A percentile compares a stretch with the other conserved stretches of the same genome.
Conservation (phyloP, 306 rosid genomes). For the Astragalus membranaceus region DNA sequence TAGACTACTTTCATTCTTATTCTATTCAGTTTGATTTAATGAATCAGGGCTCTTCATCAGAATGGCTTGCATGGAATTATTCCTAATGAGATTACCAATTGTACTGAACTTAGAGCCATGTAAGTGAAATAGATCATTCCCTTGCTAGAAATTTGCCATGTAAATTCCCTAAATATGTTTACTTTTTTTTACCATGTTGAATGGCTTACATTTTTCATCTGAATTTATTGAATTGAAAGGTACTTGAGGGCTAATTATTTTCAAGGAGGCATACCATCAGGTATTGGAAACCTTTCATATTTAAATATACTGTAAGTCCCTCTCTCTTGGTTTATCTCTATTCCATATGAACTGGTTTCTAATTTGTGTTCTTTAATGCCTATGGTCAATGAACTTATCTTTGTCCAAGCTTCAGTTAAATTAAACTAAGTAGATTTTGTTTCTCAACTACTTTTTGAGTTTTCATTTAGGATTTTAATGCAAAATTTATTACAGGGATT, state of each 20-base stretch:
- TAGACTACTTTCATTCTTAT: not conserved
- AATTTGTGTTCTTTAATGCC: not conserved
- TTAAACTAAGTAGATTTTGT: no score
- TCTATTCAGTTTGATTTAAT: not conserved
- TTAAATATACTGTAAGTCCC: conserved; percentile 76
- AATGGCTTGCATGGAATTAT: conserved; percentile 86
- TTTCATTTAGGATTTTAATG: no score
- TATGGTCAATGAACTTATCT: not conserved
- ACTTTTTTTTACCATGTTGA: not conserved
- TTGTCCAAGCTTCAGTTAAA: no score
- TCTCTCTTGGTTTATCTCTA: not conserved
- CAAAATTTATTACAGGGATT: no score
- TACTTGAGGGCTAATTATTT: conserved; percentile 91
- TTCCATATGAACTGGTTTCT: not conserved
- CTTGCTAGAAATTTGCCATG: not conserved
- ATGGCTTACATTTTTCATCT: not conserved
- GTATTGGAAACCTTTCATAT: conserved; percentile 80
- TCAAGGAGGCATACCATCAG: conserved; percentile 86
- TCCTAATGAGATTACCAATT: conserved; percentile 76
- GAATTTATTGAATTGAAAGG: conserved; percentile 41
- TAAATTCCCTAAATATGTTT: not conserved
- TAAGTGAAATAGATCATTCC: conserved; percentile 29
- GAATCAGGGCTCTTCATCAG: conserved; percentile 88
- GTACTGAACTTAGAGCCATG: conserved; percentile 90
- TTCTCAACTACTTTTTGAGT: not conserved